Conservation (phyloP, 2,329 filamentous ascomycete species). For the Ampelomyces quisqualis region DNA sequence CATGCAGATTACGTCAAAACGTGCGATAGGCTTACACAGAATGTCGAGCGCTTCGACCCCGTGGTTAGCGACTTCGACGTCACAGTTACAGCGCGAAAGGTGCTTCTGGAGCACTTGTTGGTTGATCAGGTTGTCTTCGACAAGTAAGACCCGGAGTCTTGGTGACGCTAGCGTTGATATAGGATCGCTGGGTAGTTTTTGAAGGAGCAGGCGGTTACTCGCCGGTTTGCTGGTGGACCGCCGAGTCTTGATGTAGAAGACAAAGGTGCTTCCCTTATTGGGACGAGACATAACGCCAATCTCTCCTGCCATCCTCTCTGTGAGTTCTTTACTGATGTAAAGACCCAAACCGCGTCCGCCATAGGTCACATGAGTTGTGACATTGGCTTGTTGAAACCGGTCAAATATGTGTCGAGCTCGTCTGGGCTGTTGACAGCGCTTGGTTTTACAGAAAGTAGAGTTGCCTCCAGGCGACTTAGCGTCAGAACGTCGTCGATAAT, state of each 20-base stretch:
- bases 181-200: background rate
- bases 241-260: conserved; percentile 47
- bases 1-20: conserved; percentile 11
- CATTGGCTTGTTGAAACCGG: conserved; percentile 27
- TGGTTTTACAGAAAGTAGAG: conserved; percentile 44
- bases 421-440: conserved; percentile 36
- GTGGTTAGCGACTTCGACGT: conserved; percentile 3
- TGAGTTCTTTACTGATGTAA: conserved; percentile 27
- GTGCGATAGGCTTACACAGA: background rate
- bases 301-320: conserved; percentile 27
- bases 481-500: conserved; percentile 51
- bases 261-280: conserved; percentile 46
- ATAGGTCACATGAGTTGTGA: conserved; percentile 35
- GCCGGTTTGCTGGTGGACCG: conserved; percentile 15
- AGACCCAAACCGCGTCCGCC: conserved; percentile 38
- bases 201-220: too few relatives aligned
- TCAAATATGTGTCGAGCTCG: conserved; percentile 44
- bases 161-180: background rate
- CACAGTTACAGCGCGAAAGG: background rate
- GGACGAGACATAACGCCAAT: conserved; percentile 47
- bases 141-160: background rate
- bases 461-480: conserved; percentile 47
- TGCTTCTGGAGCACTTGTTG: conserved; percentile 3
- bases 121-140: conserved; percentile 7
- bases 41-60: conserved; percentile 3